Base-by-base conservation (phyloP, 805 yeast genomes). In the Barnettozyma botsteinii region DNA sequence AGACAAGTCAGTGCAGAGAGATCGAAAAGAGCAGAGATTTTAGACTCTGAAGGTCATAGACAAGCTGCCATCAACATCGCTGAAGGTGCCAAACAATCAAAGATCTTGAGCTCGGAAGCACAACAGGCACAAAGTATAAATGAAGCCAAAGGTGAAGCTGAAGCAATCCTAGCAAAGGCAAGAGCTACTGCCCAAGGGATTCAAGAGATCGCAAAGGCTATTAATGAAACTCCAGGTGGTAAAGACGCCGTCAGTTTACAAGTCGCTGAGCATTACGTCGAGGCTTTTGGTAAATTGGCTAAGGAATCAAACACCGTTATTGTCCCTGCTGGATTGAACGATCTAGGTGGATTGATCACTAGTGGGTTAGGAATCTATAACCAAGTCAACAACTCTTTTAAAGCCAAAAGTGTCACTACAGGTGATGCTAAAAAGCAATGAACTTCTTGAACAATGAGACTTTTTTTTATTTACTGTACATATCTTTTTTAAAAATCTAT, bases 1-100 rank as follows among this genome's bases (percentile, higher is more conserved):
- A 75, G 91, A 57, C 95, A 84, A 61, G 95, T 86, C 19, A 74
- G 82, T 43, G 93, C 94, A 33, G 95, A 86, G 61, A 69, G 95
- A 51, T 79, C 88, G 37, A 86, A 86, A 59, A 70, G 95, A 45
- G 95, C 95, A 3, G 91, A 85, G 60, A 85, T 85, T 49, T 71
- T 85, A 56, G 95, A 85, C 55, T 78, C 87, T 33, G 95, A 85
- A 64, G 95, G 95, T 61, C 76, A 74, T 39, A 74, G 88, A 57
- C 87, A 82, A 56, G 70, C 86, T 26, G 81, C 76, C 35, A 85
- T 86, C 58, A 86, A 86, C 57, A 78, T 81, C 45, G 88, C 93
- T 41, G 94, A 85, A 61, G 94, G 94, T 59, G 81, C 78, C 47
- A 83, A 81, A 57, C 77, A 73, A 42, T 70, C 85, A 1, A 72